Conservation (phyloP, 495 filamentous ascomycete genomes). For the Penicillium coffeae region DNA sequence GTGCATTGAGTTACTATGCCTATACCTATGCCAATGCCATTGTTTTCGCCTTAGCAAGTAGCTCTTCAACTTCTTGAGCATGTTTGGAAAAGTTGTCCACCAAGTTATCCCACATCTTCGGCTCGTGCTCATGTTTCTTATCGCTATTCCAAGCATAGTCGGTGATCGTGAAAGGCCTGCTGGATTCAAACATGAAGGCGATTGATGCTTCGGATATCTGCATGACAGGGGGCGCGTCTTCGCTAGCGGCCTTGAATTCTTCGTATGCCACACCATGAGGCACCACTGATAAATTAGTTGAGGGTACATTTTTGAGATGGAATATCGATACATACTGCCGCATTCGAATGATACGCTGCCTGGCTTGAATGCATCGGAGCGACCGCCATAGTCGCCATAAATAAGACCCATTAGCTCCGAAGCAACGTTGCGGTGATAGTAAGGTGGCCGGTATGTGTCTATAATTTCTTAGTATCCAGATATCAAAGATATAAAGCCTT, state of each 20-base stretch:
- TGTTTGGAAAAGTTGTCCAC: slow-evolving; percentile 48
- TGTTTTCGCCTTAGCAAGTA: slow-evolving; percentile 25
- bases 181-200: slow-evolving; percentile 61
- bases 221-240: slow-evolving; percentile 37
- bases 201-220: slow-evolving; percentile 47
- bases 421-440: slow-evolving; percentile 49
- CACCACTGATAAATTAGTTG: slow-evolving; percentile 29
- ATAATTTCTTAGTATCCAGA: background rate
- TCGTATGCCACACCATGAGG: slow-evolving; percentile 60
- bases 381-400: slow-evolving; percentile 52
- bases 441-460: slow-evolving; percentile 49
- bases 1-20: no score
- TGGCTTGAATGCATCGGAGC: slow-evolving; percentile 54
- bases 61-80: slow-evolving; percentile 41
- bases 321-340: slow-evolving; percentile 33
- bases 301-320: background rate
- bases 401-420: slow-evolving; percentile 51
- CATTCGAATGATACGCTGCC: slow-evolving; percentile 57
- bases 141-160: slow-evolving; percentile 50
- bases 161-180: slow-evolving; percentile 47
- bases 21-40: slow-evolving; percentile 12
- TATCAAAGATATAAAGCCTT: background rate
- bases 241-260: slow-evolving; percentile 59
- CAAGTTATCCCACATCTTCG: slow-evolving; percentile 53
- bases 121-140: slow-evolving; percentile 55